phyloP scores from a whole-genome alignment of 2,329 filamentous ascomycete genomes.

The Hansfordia pulvinata region DNA sequence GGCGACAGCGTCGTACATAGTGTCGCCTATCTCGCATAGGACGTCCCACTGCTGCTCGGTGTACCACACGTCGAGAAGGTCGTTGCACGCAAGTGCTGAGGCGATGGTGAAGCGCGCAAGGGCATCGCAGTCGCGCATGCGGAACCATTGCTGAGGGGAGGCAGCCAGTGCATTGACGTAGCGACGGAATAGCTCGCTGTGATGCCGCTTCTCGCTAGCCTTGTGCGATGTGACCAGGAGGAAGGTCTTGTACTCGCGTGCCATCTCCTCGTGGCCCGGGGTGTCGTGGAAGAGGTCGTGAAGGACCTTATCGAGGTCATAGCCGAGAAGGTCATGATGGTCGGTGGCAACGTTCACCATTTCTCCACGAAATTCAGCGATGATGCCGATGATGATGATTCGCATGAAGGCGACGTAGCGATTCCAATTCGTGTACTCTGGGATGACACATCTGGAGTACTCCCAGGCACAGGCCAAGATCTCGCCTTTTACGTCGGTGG shows the following conservation, averaged over 20 bases:
- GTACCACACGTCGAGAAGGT: slow-evolving; percentile 12
- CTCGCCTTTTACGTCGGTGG: slow-evolving; percentile 5
- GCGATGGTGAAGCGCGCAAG: slow-evolving; percentile 17
- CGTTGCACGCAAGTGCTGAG: slow-evolving; percentile 17
- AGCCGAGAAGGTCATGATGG: slow-evolving; percentile 7
- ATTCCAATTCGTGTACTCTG: slow-evolving; percentile 10
- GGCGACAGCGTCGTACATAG: slow-evolving; percentile 17
- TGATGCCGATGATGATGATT: slow-evolving; percentile 9
- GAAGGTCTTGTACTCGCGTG: slow-evolving; percentile 10
- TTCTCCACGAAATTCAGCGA: slow-evolving; percentile 9
- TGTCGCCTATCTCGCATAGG: slow-evolving; percentile 12
- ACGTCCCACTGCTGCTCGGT: slow-evolving; percentile 8
- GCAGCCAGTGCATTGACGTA: slow-evolving; percentile 14
- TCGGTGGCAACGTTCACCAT: slow-evolving; percentile 5
- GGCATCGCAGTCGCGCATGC: slow-evolving; percentile 18
- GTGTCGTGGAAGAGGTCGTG: slow-evolving; percentile 7
- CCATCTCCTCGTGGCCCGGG: slow-evolving; percentile 5
- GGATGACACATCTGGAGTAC: slow-evolving; percentile 12
- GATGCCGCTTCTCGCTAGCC: slow-evolving; percentile 3
- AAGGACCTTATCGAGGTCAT: slow-evolving; percentile 7
- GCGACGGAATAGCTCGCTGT: slow-evolving; percentile 12
- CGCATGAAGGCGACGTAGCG: slow-evolving; percentile 11
- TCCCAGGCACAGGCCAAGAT: slow-evolving; percentile 10
- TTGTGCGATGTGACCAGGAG: slow-evolving; percentile 10
- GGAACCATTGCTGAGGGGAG: slow-evolving; percentile 16